Percentiles rank a stretch among this genome's conserved stretches.
phyloP scores from a whole-genome alignment of 75 land plant genomes.

The Ceratopteris richardii region DNA sequence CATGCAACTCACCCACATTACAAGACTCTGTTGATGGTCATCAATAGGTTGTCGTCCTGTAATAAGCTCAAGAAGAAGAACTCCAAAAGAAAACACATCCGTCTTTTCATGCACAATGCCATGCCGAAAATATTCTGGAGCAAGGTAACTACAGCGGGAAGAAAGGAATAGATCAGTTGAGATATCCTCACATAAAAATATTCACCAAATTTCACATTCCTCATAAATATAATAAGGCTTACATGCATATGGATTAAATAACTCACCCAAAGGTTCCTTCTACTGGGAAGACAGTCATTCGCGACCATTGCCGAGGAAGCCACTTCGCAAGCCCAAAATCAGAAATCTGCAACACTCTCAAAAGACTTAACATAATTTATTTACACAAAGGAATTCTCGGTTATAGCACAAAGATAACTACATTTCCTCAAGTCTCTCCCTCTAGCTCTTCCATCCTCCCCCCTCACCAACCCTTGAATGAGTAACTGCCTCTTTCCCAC shows the following conservation, averaged over 20 bases:
- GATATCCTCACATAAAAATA: too few species aligned
- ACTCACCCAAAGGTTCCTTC: slow-evolving; percentile 23
- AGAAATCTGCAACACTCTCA: slow-evolving; percentile 9
- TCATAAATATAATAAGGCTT: too few species aligned
- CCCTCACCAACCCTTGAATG: too few species aligned
- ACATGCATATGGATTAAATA: too few species aligned
- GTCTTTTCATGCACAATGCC: slow-evolving; percentile 92
- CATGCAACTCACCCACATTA: slow-evolving; percentile 66
- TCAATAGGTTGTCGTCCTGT: slow-evolving; percentile 75
- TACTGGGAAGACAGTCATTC: slow-evolving; percentile 3
- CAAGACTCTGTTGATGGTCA: slow-evolving; percentile 49
- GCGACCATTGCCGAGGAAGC: slow-evolving; percentile 9
- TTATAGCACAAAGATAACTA: too few species aligned
- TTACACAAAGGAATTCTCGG: too few species aligned
- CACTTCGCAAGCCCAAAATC: slow-evolving; percentile 18
- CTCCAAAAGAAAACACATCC: slow-evolving; percentile 85
- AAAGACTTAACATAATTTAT: too few species aligned
- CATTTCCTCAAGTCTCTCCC: too few species aligned
- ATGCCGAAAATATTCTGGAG: slow-evolving; percentile 94
- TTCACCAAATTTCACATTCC: too few species aligned
- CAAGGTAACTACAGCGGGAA: slow-evolving; percentile 67
- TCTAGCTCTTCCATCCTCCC: too few species aligned
- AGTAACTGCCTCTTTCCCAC: too few species aligned
- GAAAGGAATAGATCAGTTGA: too few species aligned
- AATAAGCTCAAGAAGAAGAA: slow-evolving; percentile 77